Percentiles rank a stretch among this genome's conserved stretches.
phyloP scores from a whole-genome alignment of 2,329 filamentous ascomycete genomes.

The Colletotrichum euphorbiae region DNA sequence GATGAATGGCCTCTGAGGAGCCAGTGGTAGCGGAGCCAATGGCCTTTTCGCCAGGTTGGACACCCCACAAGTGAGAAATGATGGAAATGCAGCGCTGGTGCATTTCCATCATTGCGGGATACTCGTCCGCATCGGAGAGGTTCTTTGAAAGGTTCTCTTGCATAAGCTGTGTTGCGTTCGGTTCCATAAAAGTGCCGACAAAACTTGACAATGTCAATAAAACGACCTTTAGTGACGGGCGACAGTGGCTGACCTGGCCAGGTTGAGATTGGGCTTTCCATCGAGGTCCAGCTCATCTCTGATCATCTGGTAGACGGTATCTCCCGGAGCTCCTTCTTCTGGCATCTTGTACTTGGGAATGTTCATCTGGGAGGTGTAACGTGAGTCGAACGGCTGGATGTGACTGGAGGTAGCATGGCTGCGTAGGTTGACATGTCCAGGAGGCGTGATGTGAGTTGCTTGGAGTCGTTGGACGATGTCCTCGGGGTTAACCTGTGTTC shows the following conservation, averaged over 20 bases:
- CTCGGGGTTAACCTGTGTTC: conserved; percentile 62
- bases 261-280: conserved; percentile 74
- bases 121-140: conserved; percentile 76
- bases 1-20: conserved; percentile 77
- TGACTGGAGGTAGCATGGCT: conserved; percentile 59
- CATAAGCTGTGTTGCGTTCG: conserved; percentile 73
- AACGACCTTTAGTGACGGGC: rapidly evolving
- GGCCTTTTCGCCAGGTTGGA: conserved; percentile 70
- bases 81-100: conserved; percentile 77
- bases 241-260: conserved; percentile 60
- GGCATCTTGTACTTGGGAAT: conserved; percentile 71
- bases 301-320: conserved; percentile 74
- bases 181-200: conserved; percentile 79
- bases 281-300: conserved; percentile 73
- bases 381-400: conserved; percentile 67
- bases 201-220: conserved; percentile 58
- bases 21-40: conserved; percentile 78
- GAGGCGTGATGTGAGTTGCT: conserved; percentile 53
- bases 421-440: conserved; percentile 50
- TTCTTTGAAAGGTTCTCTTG: conserved; percentile 78
- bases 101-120: conserved; percentile 68
- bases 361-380: conserved; percentile 65
- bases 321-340: conserved; percentile 66
- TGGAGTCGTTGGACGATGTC: conserved; percentile 66
- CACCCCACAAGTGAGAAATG: conserved; percentile 74